A percentile compares a stretch with the other conserved stretches of the same genome.
Evolutionary conservation across 1,139 yeast genomes (phyloP).

Genomic region (Pneumocystis sp.): DNA sequence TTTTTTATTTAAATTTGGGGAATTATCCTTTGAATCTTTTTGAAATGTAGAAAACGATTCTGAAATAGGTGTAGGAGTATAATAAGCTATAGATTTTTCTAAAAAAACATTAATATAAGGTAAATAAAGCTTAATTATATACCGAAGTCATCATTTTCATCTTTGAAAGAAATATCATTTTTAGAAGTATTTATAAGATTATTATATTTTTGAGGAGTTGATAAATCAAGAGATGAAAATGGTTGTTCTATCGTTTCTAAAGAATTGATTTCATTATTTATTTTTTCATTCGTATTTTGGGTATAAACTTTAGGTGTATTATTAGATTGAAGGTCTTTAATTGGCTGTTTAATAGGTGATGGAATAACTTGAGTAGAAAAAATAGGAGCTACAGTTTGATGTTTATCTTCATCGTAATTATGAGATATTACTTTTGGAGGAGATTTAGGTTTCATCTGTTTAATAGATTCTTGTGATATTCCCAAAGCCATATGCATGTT

Average conservation of each 20-base stretch:
- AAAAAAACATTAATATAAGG: neutral
- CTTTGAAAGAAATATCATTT: neutral
- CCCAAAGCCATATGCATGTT: constrained; percentile 40
- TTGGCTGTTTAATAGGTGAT: neutral
- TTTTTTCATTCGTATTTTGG: neutral
- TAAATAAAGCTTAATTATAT: neutral
- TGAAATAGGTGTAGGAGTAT: neutral
- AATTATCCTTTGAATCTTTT: neutral
- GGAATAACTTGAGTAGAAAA: constrained; percentile 35
- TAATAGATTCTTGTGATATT: constrained; percentile 22
- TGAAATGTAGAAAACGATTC: neutral
- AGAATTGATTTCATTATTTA: neutral
- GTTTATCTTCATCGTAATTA: constrained; percentile 13
- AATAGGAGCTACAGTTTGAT: constrained; percentile 33
- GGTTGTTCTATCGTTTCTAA: neutral
- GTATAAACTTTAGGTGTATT: neutral
- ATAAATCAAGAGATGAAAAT: neutral
- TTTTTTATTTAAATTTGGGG: neutral
- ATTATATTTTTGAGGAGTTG: neutral
- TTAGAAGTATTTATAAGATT: neutral
- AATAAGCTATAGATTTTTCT: neutral
- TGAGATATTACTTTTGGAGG: constrained; percentile 18
- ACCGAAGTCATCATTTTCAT: neutral
- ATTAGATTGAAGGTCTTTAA: constrained; percentile 1
- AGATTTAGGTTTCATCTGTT: constrained; percentile 21